These are phyloP conservation scores for Angomonas desouzai DNA, from an alignment of 208 protist genomes.

Conservation along the genomic window DNA sequence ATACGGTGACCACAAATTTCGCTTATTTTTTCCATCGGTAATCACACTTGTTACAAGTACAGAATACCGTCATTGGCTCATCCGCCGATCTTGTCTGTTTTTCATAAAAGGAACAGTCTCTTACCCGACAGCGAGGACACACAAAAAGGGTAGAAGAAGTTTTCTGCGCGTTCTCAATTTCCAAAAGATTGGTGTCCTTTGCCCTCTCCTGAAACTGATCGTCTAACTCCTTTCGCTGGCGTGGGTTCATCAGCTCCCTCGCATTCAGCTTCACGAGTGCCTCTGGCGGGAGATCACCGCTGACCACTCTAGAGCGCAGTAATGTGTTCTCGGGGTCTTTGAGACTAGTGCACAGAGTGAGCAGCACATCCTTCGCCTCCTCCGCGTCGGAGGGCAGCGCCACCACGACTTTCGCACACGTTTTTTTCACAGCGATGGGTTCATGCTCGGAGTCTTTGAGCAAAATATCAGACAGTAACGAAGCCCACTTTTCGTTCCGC, in stretches of 20 bases:
- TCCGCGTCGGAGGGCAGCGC: conserved; percentile 50
- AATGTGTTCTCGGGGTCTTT: conserved; percentile 62
- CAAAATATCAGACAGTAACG: conserved; percentile 34
- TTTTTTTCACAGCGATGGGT: not conserved
- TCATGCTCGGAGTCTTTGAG: not conserved
- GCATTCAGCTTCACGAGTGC: conserved; percentile 64
- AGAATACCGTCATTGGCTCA: conserved; percentile 98
- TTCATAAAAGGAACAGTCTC: conserved; percentile 90
- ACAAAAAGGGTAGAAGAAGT: conserved; percentile 81
- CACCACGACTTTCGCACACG: conserved; percentile 45
- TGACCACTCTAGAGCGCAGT: conserved; percentile 50
- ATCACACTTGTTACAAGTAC: conserved; percentile 91
- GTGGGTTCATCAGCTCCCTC: conserved; percentile 76
- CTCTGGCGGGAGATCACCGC: conserved; percentile 64
- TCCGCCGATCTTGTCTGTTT: conserved; percentile 96
- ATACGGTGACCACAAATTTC: too few species aligned
- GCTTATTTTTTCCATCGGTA: conserved; percentile 68
- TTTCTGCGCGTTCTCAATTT: conserved; percentile 60
- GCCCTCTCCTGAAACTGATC: conserved; percentile 58
- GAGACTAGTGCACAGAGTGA: conserved; percentile 65
- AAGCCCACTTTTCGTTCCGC: conserved; percentile 6
- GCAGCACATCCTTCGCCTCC: conserved; percentile 53
- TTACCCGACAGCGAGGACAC: conserved; percentile 81
- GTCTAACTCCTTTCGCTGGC: conserved; percentile 57
- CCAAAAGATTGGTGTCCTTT: conserved; percentile 76